Conservation (phyloP, 2,329 filamentous ascomycete genomes). For the Curvularia hawaiiensis region DNA sequence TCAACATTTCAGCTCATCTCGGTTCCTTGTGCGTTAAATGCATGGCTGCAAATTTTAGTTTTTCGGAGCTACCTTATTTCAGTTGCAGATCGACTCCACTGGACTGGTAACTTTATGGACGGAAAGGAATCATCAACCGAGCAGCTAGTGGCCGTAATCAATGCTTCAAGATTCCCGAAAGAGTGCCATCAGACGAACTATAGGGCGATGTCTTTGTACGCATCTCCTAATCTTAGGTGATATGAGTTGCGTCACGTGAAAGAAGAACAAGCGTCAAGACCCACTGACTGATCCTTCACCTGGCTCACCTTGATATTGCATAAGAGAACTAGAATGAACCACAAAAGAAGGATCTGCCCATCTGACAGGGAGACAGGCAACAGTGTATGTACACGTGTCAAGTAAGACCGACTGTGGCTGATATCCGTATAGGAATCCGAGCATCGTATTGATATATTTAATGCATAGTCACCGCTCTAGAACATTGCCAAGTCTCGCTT, state of each 20-base stretch:
- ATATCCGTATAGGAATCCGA: not conserved
- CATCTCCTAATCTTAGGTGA: not conserved
- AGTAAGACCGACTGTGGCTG: not conserved
- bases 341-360: not conserved
- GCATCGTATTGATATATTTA: not conserved
- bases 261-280: not conserved
- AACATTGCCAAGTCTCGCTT: not conserved
- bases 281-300: not conserved
- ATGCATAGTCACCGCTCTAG: not conserved
- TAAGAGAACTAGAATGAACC: not conserved
- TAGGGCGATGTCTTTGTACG: not conserved
- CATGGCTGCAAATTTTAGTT: not conserved
- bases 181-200: not conserved
- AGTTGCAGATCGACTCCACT: constrained; percentile 6
- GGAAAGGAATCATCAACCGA: not conserved
- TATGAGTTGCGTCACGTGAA: not conserved
- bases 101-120: not conserved
- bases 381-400: not conserved
- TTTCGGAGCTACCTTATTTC: not conserved
- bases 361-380: not conserved
- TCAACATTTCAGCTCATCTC: not conserved
- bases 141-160: not conserved
- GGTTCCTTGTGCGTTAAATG: not conserved
- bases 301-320: not conserved
- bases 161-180: not conserved